Conservation (phyloP, 192 early-diverging fungal species). For the Spizellomyces sp. region DNA sequence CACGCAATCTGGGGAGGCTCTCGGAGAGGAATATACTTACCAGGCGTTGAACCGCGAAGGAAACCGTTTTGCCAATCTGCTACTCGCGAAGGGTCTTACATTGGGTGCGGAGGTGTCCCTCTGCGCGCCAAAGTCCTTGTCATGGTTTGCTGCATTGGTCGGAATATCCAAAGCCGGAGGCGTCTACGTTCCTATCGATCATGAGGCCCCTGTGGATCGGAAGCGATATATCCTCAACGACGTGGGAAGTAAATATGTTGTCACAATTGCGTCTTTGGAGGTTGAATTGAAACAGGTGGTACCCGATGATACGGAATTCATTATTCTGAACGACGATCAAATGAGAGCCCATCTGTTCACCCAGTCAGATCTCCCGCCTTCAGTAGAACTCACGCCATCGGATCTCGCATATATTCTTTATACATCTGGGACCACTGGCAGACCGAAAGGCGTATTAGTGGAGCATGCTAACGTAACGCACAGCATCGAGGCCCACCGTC, state of each 20-base stretch:
- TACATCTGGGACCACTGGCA: conserved; percentile 25
- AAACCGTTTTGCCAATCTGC: conserved; percentile 18
- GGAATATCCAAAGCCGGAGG: conserved; percentile 26
- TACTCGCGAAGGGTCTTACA: neutral
- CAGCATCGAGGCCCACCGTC: conserved; percentile 12
- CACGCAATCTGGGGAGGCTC: neutral
- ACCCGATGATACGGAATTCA: neutral
- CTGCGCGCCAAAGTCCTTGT: conserved; percentile 15
- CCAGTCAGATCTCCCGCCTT: neutral
- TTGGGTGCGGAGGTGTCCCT: neutral
- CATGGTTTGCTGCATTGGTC: conserved; percentile 7
- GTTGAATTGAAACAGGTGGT: neutral
- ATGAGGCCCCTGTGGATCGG: conserved; percentile 1
- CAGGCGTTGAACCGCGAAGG: conserved; percentile 25
- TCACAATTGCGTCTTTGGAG: neutral
- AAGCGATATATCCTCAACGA: conserved; percentile 9
- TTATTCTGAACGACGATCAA: neutral
- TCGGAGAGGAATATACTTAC: conserved; percentile 9
- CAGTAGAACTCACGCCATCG: neutral
- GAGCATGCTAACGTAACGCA: conserved; percentile 22
- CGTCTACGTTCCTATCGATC: conserved; percentile 23
- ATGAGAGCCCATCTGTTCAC: neutral
- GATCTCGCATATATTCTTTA: conserved; percentile 32
- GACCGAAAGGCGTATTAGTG: conserved; percentile 19
- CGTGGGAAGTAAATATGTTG: conserved; percentile 8